A percentile compares a stretch with the other conserved stretches of the same genome.
Conservation (phyloP, 208 protist genomes). For the Angomonas deanei region DNA sequence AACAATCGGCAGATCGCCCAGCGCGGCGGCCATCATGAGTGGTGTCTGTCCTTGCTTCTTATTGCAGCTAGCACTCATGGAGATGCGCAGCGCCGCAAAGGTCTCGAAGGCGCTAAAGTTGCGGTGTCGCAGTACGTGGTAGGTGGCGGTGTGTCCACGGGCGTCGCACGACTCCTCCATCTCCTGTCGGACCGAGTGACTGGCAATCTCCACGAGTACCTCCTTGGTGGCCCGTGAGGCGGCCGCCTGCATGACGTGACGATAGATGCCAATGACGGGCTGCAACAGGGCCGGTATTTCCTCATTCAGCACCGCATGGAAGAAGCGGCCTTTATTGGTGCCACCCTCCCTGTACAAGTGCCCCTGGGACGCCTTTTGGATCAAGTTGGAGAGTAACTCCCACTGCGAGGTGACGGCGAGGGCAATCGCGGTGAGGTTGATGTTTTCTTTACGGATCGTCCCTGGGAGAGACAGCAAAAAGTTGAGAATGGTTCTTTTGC, state of each 20-base stretch:
- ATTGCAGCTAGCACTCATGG: conserved; percentile 38
- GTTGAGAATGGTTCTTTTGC: conserved; percentile 38
- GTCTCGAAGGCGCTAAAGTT: conserved; percentile 29
- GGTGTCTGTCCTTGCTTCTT: conserved; percentile 44
- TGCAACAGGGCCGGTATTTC: conserved; percentile 52
- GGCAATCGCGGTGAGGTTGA: conserved; percentile 51
- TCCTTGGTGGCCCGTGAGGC: conserved; percentile 42
- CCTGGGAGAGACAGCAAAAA: conserved; percentile 44
- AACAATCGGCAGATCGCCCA: conserved; percentile 29
- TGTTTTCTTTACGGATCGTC: conserved; percentile 38
- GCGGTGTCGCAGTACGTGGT: conserved; percentile 51
- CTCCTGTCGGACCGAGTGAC: conserved; percentile 46
- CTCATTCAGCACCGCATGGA: conserved; percentile 36
- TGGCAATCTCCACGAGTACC: conserved; percentile 39
- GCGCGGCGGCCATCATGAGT: conserved; percentile 58
- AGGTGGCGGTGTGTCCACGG: conserved; percentile 47
- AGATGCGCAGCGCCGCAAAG: conserved; percentile 44
- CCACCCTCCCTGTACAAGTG: neutral
- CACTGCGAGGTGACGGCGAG: conserved; percentile 38
- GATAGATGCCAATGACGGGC: conserved; percentile 31
- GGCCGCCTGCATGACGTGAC: conserved; percentile 66
- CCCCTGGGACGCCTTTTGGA: neutral
- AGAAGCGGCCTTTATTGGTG: conserved; percentile 19
- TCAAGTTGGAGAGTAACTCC: conserved; percentile 24
- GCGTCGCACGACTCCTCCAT: conserved; percentile 58